phyloP scores from a whole-genome alignment of 148 eudicot species.

The Arctostaphylos glauca region DNA sequence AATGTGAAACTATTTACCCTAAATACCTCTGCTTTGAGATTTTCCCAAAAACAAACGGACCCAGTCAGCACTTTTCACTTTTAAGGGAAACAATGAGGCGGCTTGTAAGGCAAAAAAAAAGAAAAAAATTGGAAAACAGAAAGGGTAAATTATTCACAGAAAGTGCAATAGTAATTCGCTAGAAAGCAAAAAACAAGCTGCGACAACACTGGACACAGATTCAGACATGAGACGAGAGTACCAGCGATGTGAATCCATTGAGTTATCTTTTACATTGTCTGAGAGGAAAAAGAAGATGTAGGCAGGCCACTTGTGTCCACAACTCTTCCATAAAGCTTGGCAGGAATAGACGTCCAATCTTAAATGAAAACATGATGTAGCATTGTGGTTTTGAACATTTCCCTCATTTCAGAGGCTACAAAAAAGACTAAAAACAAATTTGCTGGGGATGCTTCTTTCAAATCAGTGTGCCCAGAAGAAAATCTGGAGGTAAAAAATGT shows the following conservation, averaged over 20 bases:
- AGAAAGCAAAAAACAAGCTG: neutral
- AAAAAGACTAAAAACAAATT: neutral
- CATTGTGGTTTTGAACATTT: neutral
- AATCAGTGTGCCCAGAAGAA: neutral
- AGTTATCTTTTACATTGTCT: too few relatives aligned
- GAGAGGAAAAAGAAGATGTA: neutral
- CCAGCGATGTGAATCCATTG: too few relatives aligned
- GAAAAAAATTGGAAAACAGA: neutral
- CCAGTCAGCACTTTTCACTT: neutral
- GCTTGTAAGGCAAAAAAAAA: neutral
- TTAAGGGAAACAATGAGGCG: too few relatives aligned
- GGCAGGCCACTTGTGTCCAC: neutral
- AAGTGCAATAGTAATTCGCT: neutral
- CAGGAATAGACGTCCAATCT: neutral
- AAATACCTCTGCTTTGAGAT: neutral
- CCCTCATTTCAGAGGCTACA: neutral
- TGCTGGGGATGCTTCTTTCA: neutral
- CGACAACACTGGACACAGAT: neutral
- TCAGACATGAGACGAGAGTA: neutral
- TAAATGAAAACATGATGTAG: neutral
- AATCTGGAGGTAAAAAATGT: neutral
- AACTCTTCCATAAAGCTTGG: neutral
- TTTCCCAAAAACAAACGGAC: neutral
- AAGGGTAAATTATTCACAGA: neutral
- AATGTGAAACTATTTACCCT: neutral